Percentiles rank a stretch among this genome's conserved stretches.
Evolutionary conservation across 345 rosid species (phyloP).

Genomic region (Camelina neglecta): DNA sequence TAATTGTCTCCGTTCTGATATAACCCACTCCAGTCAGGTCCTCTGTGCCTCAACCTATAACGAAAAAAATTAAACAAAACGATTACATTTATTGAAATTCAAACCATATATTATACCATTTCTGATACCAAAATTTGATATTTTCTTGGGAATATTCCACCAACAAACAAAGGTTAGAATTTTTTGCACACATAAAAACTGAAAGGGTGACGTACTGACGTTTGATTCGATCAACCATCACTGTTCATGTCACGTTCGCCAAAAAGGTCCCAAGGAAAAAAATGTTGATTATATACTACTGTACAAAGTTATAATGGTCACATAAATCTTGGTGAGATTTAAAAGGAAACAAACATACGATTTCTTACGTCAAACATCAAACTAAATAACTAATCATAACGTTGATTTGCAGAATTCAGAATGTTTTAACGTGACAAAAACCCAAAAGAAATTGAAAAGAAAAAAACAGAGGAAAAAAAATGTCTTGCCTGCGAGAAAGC

Average conservation of each 20-base stretch:
- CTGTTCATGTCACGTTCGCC: conserved; percentile 24
- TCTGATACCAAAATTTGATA: too few species aligned
- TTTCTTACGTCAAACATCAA: conserved; percentile 1
- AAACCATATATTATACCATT: not conserved
- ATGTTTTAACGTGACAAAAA: not conserved
- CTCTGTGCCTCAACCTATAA: conserved; percentile 89
- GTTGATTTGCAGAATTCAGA: not conserved
- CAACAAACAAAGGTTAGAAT: conserved; percentile 7
- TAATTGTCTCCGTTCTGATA: conserved; percentile 72
- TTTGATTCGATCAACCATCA: conserved; percentile 20
- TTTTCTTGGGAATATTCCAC: conserved; percentile 9
- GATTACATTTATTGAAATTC: not conserved
- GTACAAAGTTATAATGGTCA: not conserved
- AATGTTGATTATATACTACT: not conserved
- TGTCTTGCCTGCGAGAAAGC: conserved; percentile 93
- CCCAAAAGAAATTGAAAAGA: not conserved
- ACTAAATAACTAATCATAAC: not conserved
- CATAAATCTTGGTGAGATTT: conserved; percentile 7
- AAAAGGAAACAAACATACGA: not conserved
- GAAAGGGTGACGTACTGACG: not conserved
- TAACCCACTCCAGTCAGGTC: conserved; percentile 99
- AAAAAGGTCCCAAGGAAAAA: not conserved
- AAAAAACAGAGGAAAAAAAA: not conserved
- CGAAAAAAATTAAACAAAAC: not conserved
- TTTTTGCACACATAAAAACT: not conserved